These are phyloP conservation scores for Rubroshorea leprosula DNA, from an alignment of 345 rosid species.

Conservation along the genomic window DNA sequence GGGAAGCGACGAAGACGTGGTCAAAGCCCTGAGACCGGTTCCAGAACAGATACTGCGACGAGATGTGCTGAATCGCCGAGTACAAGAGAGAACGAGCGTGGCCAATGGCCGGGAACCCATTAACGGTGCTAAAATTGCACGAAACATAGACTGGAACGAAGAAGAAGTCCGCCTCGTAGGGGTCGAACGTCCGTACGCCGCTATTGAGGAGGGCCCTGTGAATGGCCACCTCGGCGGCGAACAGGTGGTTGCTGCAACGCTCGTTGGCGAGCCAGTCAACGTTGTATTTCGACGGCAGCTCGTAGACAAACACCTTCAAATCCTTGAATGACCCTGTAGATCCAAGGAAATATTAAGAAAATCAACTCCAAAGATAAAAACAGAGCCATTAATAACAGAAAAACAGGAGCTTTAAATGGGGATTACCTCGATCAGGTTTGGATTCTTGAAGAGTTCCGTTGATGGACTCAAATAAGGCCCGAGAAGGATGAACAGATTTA, in stretches of 20 bases:
- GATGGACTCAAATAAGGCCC: conserved; percentile 58
- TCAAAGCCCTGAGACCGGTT: conserved; percentile 73
- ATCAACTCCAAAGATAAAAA: background rate
- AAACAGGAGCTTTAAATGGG: background rate
- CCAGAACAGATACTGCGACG: conserved; percentile 64
- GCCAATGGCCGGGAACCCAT: conserved; percentile 90
- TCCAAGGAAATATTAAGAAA: background rate
- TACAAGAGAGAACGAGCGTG: conserved; percentile 68
- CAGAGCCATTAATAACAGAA: background rate
- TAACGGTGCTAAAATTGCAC: conserved; percentile 81
- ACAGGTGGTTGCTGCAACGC: conserved; percentile 77
- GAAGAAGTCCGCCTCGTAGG: conserved; percentile 84
- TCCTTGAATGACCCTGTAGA: conserved; percentile 41
- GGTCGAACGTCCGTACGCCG: conserved; percentile 60
- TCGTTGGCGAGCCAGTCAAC: conserved; percentile 71
- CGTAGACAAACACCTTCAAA: conserved; percentile 73
- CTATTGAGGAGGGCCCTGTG: conserved; percentile 58
- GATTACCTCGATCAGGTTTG: conserved; percentile 32
- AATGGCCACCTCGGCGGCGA: conserved; percentile 92
- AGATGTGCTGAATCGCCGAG: conserved; percentile 61
- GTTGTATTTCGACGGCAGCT: conserved; percentile 71
- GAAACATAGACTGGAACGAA: conserved; percentile 94
- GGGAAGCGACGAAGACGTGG: conserved; percentile 90
- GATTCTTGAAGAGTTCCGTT: conserved; percentile 28
- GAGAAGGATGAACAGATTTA: conserved; percentile 48